These are phyloP conservation scores for Euphorbia peplus DNA, from an alignment of 345 rosid species.

Conservation along the genomic window DNA sequence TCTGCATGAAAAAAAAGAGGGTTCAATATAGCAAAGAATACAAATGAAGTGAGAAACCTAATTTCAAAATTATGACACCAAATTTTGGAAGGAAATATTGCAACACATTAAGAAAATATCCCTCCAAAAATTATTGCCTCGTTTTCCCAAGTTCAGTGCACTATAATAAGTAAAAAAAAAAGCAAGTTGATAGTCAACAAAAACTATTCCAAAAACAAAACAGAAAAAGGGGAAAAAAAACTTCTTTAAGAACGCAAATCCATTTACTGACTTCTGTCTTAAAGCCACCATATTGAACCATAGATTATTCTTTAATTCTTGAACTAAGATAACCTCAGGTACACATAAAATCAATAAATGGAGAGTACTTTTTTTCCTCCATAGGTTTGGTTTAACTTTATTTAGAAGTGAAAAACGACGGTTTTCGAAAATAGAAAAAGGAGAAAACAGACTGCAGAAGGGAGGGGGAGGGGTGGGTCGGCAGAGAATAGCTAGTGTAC, in stretches of 20 bases:
- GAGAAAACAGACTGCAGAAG: neutral
- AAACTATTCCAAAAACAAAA: neutral
- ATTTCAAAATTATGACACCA: neutral
- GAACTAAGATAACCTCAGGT: no score
- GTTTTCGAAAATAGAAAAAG: neutral
- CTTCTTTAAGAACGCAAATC: no score
- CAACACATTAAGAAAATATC: no score
- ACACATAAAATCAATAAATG: no score
- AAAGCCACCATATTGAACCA: no score
- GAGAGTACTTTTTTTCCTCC: no score
- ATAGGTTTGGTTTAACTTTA: no score
- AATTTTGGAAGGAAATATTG: neutral
- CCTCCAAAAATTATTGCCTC: no score
- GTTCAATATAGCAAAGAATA: neutral
- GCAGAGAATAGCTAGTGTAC: neutral
- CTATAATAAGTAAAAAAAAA: neutral
- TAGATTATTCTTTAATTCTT: no score
- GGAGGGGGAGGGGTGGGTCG: neutral
- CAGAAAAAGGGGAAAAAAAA: neutral
- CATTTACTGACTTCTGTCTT: no score
- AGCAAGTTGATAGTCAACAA: neutral
- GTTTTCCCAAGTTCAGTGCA: no score
- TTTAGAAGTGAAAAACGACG: neutral
- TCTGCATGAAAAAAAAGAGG: constrained; percentile 37
- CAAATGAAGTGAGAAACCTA: neutral